These are phyloP conservation scores for Gracilaria domingensis DNA, from an alignment of 23 red algal genomes.

Conservation along the genomic window DNA sequence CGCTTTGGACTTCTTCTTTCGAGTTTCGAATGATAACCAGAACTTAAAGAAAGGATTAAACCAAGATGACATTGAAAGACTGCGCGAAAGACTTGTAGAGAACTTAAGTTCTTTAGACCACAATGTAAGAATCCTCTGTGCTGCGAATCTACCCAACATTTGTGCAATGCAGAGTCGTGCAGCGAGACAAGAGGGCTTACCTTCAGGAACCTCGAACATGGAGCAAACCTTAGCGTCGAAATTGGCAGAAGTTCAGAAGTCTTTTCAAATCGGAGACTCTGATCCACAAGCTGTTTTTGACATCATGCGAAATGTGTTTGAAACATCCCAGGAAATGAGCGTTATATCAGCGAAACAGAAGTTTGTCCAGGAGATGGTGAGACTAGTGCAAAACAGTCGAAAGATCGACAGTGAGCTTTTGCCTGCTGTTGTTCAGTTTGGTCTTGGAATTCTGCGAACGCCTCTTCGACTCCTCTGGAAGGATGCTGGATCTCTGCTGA, in stretches of 20 bases:
- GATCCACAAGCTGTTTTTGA: not conserved
- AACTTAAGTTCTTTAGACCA: slow-evolving; percentile 4
- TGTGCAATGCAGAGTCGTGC: not conserved
- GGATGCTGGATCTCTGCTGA: slow-evolving; percentile 39
- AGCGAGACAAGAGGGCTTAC: too few relatives aligned
- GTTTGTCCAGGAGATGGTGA: slow-evolving; percentile 36
- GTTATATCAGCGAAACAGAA: slow-evolving; percentile 13
- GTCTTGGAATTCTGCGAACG: slow-evolving; percentile 57
- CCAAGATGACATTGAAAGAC: not conserved
- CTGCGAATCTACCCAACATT: slow-evolving; percentile 9
- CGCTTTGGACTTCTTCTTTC: slow-evolving; percentile 33
- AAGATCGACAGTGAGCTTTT: slow-evolving; percentile 1
- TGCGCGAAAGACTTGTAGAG: slow-evolving; percentile 12
- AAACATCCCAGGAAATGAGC: slow-evolving; percentile 16
- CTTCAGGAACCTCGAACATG: not conserved
- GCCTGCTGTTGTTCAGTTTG: slow-evolving; percentile 44
- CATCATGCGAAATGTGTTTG: slow-evolving; percentile 23
- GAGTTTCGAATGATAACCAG: not conserved
- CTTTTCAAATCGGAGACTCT: not conserved
- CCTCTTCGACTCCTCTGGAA: slow-evolving; percentile 59
- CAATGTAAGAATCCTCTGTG: not conserved
- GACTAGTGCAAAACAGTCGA: slow-evolving; percentile 22
- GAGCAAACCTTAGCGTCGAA: not conserved
- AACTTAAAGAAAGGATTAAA: not conserved
- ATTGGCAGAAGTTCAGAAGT: not conserved